Base-by-base conservation (phyloP, 805 yeast species). In the Lipomyces yamadae region DNA sequence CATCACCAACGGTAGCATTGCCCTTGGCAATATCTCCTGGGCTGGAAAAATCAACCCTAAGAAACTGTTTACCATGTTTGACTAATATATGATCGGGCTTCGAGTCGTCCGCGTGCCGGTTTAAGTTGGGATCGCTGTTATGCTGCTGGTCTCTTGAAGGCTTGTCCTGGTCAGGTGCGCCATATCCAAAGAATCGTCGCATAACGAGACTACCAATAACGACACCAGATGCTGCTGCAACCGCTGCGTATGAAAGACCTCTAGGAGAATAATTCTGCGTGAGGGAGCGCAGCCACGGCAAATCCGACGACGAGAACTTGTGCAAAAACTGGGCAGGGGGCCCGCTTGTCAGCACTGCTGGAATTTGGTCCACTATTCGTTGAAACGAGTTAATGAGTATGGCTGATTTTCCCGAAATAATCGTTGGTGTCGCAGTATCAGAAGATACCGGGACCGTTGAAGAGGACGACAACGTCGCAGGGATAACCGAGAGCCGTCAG, bases 1-100 rank as follows among this genome's bases (percentile, higher is more conserved):
- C 65, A 39, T 72, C 67, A 50, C 74, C 74, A 13, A 72, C 73
- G 4, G 71, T 66, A 33, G 72, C 73, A 24, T 33, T 50, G 13
- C 72, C 72, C 8, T 45, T 53, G 6, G 64, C 58, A 39, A 72
- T 66, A 48, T 65, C 73, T n/a, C 73, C 73, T 8, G 69, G 69
- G 24, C 48, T 34, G 32, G 62, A 63, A 30, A 72, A 66, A 32
- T 68, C 70, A 39, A 72, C 68, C 11, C 66, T 62, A 18, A 68
- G 56, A 37, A 61, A 57, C 42, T 62, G 61, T 60, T 65, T 65
- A 8, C 64, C 70, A 58, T 70, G 68, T 60, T 67, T 66, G 10
- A 70, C 70, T 30, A 66, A 52, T 10, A 70, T 66, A 35, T 59
- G 60, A 45, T 70, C 73, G 8, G 66, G 69, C 45, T 52, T 54